phyloP scores from a whole-genome alignment of 257 asterid species.

The Ballota nigra region DNA sequence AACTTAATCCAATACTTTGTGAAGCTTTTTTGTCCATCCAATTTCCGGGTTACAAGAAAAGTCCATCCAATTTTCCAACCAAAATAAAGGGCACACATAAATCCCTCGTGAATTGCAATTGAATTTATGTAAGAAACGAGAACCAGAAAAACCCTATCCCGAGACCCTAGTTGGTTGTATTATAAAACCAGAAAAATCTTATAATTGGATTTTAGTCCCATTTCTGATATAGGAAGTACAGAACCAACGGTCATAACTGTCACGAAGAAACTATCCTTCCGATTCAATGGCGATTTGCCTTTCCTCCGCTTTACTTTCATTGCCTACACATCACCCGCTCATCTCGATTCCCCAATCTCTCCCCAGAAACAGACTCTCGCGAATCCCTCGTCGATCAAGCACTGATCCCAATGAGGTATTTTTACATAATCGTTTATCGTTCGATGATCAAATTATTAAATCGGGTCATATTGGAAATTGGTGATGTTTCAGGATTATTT shows the following conservation, averaged over 20 bases:
- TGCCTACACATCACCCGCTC: conserved; percentile 29
- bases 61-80: not conserved
- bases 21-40: not conserved
- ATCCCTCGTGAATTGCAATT: not conserved
- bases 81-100: not conserved
- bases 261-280: conserved; percentile 6
- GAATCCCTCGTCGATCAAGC: conserved; percentile 46
- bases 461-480: not conserved
- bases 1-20: no score
- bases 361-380: conserved; percentile 23
- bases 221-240: not conserved
- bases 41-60: no score
- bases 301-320: conserved; percentile 34
- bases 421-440: not conserved
- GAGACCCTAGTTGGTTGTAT: no score
- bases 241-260: conserved; percentile 43
- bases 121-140: conserved; percentile 27
- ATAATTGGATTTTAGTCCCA: conserved; percentile 11
- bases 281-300: conserved; percentile 52
- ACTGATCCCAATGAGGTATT: conserved; percentile 54
- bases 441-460: not conserved
- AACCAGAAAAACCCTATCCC: conserved; percentile 63
- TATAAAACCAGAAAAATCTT: not conserved
- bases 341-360: conserved; percentile 23
- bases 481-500: conserved; percentile 55